Evolutionary conservation across 2,329 filamentous ascomycete species (phyloP).

Genomic region (Grosmannia clavigera): DNA sequence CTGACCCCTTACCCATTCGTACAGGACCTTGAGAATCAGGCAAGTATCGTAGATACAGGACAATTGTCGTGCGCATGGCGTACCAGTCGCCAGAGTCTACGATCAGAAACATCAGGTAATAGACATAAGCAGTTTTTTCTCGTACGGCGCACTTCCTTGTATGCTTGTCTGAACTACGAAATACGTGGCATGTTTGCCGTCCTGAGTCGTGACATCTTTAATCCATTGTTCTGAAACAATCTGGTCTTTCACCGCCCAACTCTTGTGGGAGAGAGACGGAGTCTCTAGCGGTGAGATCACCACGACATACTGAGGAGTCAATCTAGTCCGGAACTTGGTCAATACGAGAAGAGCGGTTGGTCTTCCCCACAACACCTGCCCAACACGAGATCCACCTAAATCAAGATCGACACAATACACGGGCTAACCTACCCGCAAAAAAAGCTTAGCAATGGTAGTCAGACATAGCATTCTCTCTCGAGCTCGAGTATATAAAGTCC

Average conservation of each 20-base stretch:
- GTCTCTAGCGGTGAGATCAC: not conserved
- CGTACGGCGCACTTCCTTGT: too few relatives aligned
- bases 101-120: too few relatives aligned
- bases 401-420: not conserved
- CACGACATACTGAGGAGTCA: not conserved
- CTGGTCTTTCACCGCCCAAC: not conserved
- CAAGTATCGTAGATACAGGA: too few relatives aligned
- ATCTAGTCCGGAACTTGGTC: not conserved
- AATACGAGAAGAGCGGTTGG: not conserved
- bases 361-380: not conserved
- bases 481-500: not conserved
- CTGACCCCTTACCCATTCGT: too few relatives aligned
- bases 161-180: too few relatives aligned
- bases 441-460: not conserved
- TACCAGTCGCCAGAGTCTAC: too few relatives aligned
- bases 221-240: too few relatives aligned
- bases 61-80: too few relatives aligned
- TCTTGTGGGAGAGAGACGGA: not conserved
- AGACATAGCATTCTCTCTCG: not conserved
- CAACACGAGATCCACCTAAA: not conserved
- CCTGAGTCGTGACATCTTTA: too few relatives aligned
- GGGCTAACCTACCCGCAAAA: not conserved
- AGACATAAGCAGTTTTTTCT: too few relatives aligned
- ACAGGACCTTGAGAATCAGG: too few relatives aligned
- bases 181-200: too few relatives aligned